Evolutionary conservation across 768 basidiomycete genomes (phyloP), one percentile per base, ranked within the genome.

Genomic region (Serpula lacrymans): DNA sequence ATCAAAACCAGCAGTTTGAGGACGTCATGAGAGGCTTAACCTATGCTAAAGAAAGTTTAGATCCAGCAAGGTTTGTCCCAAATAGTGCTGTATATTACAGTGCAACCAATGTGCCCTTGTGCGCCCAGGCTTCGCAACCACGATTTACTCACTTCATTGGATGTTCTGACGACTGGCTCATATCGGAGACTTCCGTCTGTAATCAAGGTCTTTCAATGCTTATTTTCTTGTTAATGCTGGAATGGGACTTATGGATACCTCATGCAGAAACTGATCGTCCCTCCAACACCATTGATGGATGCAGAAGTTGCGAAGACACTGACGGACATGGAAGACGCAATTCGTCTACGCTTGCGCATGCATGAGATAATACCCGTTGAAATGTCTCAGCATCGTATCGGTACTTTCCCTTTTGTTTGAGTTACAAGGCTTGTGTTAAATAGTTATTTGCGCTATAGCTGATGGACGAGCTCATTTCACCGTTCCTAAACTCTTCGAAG

Each of bases 91-190:
- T 10, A 13, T 17, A 23, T 16, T 13, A 3, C 29, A 13, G 5
- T 17, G 9, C 18, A 4, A 22, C 24, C 24, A 1, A 9, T 26
- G 10, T 13, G 11, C n/a, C n/a, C n/a, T n/a, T n/a, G n/a, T n/a
- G n/a, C n/a, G 29, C 20, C 5, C 53, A 91, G 94, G 55, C 75
- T 92, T 14, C 83, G 94, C 42, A 97, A 97, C 63, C 91, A 94
- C 46, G 95, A 98, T 62, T 69, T 97, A 17, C 73, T 93, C 4
- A 95, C 92, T 1, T 94, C 94, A 17, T 66, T 97, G 26, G 87
- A 93, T 50, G 87, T 97, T 40, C 71, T 96, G 23, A 87, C 87
- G 2, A 82, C 81, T 10, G 94, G 93, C 0, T 82, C 87, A 12
- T 98, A 97, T 56, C 70, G 80, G 27, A 73, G 90, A 20, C 75